phyloP scores from a whole-genome alignment of 257 asterid genomes.

The Solanum bukasovii region DNA sequence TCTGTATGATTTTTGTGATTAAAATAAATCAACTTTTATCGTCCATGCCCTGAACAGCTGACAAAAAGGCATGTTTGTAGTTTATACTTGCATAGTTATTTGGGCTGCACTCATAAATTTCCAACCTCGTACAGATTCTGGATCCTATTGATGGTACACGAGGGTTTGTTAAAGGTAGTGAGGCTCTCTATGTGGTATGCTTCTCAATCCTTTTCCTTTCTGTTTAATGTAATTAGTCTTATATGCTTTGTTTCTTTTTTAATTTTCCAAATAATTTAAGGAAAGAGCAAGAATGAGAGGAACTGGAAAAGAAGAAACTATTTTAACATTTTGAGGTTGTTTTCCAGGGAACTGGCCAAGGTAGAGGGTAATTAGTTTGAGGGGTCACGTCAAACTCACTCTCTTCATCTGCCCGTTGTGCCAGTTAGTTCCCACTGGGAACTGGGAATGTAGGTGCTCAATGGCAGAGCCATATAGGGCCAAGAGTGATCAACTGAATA shows the following conservation, averaged over 20 bases:
- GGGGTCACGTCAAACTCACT: background rate
- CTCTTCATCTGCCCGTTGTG: background rate
- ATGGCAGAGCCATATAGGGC: background rate
- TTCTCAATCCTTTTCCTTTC: constrained; percentile 6
- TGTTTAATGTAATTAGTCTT: background rate
- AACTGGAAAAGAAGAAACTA: background rate
- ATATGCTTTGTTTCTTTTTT: constrained; percentile 1
- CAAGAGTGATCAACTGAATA: background rate
- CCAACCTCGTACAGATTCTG: constrained; percentile 50
- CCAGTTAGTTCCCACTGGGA: background rate
- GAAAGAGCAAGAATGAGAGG: background rate
- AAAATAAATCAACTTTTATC: background rate
- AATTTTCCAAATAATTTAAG: background rate
- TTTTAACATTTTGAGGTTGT: background rate
- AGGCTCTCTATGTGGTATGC: constrained; percentile 92
- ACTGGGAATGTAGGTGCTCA: background rate
- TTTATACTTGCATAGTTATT: background rate
- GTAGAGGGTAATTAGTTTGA: background rate
- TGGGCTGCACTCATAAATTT: background rate
- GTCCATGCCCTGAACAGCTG: background rate
- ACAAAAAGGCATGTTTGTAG: background rate
- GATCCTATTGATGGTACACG: constrained; percentile 98
- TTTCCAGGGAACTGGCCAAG: background rate
- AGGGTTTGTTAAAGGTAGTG: constrained; percentile 85
- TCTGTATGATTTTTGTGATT: background rate